Evolutionary conservation across 805 yeast genomes (phyloP).

Genomic region (Yarrowia deformans): DNA sequence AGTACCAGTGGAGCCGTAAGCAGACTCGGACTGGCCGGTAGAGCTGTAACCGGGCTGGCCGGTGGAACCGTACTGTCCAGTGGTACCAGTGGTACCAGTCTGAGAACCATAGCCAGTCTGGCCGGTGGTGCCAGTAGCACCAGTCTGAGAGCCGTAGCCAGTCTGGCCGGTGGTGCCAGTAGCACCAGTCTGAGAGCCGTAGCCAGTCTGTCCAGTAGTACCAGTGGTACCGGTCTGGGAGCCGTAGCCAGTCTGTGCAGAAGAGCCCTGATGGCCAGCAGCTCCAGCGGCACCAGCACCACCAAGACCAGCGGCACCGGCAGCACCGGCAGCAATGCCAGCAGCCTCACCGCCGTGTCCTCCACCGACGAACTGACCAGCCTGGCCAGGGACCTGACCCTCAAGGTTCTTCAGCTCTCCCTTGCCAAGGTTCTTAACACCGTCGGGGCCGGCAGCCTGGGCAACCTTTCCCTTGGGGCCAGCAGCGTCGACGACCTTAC

Average conservation of each 20-base stretch:
- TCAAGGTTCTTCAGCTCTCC: conserved; percentile 10
- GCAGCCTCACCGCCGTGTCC: conserved; percentile 32
- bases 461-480: conserved; percentile 24
- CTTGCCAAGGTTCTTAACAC: conserved; percentile 11
- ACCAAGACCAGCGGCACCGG: conserved; percentile 37
- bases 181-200: conserved; percentile 9
- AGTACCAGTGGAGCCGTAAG: conserved; percentile 16
- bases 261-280: conserved; percentile 15
- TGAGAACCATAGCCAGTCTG: conserved; percentile 22
- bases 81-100: background rate
- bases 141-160: conserved; percentile 16
- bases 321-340: conserved; percentile 30
- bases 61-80: conserved; percentile 22
- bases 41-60: conserved; percentile 18
- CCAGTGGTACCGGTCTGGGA: conserved; percentile 8
- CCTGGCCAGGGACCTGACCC: conserved; percentile 28
- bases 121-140: conserved; percentile 11
- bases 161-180: conserved; percentile 31
- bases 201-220: conserved; percentile 23
- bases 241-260: conserved; percentile 19
- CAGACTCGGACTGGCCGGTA: conserved; percentile 21
- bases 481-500: conserved; percentile 3
- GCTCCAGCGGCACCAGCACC: conserved; percentile 32
- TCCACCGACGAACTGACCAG: conserved; percentile 8
- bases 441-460: conserved; percentile 27